Percentiles rank a stretch among this genome's conserved stretches.
phyloP scores from a whole-genome alignment of 2,329 filamentous ascomycete genomes.

The Exophiala sp. region DNA sequence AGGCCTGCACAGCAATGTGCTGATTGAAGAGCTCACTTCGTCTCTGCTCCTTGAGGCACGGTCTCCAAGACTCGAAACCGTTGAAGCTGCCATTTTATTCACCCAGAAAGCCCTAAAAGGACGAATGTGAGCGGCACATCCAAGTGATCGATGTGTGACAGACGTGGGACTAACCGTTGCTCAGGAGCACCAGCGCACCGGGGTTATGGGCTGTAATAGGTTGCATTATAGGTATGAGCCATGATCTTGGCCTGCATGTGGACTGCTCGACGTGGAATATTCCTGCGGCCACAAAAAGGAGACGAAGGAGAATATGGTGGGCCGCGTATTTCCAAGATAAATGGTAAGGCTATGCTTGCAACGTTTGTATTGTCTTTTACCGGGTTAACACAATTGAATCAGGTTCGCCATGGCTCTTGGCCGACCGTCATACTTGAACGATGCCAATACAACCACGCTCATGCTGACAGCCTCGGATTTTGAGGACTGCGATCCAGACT shows the following conservation, averaged over 20 bases:
- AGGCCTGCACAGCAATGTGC: constrained; percentile 17
- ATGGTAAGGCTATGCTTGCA: neutral
- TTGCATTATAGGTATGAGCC: constrained; percentile 10
- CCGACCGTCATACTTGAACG: constrained; percentile 12
- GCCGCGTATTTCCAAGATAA: constrained; percentile 15
- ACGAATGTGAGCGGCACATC: constrained; percentile 6
- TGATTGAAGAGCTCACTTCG: constrained; percentile 11
- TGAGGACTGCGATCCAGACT: constrained; percentile 4
- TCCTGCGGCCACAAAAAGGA: constrained; percentile 1
- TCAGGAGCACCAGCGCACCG: constrained; percentile 15
- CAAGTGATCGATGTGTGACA: neutral
- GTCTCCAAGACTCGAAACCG: constrained; percentile 10
- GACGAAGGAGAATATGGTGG: constrained; percentile 15
- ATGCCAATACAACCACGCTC: constrained; percentile 12
- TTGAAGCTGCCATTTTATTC: constrained; percentile 14
- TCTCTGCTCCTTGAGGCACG: constrained; percentile 14
- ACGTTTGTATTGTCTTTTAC: neutral
- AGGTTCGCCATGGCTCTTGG: constrained; percentile 19
- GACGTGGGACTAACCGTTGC: neutral
- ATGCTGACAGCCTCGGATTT: constrained; percentile 14
- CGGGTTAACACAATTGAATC: neutral
- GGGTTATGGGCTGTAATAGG: constrained; percentile 16
- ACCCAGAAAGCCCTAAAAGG: constrained; percentile 14
- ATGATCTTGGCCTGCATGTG: constrained; percentile 13
- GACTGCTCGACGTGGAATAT: constrained; percentile 17